Base-by-base conservation (phyloP, 192 early-diverging fungal species). In the Mortierella claussenii region DNA sequence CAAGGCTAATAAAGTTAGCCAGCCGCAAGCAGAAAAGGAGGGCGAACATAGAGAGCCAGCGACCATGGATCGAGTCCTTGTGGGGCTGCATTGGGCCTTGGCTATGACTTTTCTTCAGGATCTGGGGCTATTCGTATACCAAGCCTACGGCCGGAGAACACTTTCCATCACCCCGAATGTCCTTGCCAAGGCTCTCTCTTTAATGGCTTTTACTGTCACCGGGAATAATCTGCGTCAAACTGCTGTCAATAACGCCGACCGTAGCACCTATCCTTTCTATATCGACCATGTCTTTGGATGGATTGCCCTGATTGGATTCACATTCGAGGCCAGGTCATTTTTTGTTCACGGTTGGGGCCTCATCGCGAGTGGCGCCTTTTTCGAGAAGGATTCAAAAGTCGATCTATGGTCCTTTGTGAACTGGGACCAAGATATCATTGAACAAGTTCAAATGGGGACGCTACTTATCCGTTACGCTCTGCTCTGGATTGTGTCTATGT, bases 21-120 rank as follows among this genome's bases (percentile, higher is more conserved):
- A n/a, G n/a, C n/a, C n/a, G n/a, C n/a, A n/a, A n/a, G 24, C 4
- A n/a, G 1, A 20, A 8, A 10, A 34, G 33, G 21, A 10, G n/a
- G 24, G 36, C 55, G 26, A 53, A 31, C 3, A 4, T 17, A 9
- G 11, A 47, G 44, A 27, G 4, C 2, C 33, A 12, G 3, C 13
- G 9, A 18, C 37, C 42, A 9, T 59, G 6, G 23, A 59, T n/a
- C 23, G 17, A n/a, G 33, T 17, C 5, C 37, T 36, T 3, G 17
- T 63, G 8, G 36, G 36, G 11, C 36, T 63, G 15, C 26, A 52
- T 44, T 50, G 53, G 21, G 61, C 26, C 5, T 2, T 52, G 23
- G 20, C 61, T 4, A 2, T 6, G 18, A 37, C 47, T 2, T 53
- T n/a, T 11, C 27, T 63, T 6, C 18, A 53, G 36, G 61, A 63